phyloP scores from a whole-genome alignment of 768 basidiomycete genomes.

The Hemileccinum rubropunctum region DNA sequence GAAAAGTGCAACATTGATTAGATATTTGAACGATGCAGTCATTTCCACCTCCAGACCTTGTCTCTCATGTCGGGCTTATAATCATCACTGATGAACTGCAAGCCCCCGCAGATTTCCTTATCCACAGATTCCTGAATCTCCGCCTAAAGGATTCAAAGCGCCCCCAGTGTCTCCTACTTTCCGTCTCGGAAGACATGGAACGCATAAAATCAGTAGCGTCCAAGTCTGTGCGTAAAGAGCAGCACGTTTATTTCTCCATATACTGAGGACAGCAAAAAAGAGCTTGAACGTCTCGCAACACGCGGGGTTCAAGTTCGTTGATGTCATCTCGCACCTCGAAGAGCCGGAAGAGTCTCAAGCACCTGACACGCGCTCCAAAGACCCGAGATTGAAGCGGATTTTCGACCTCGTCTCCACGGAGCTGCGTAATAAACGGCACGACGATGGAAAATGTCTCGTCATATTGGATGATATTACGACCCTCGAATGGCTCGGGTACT shows the following conservation, averaged over 20 bases:
- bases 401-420: slow-evolving; percentile 35
- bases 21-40: slow-evolving; percentile 34
- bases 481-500: slow-evolving; percentile 70
- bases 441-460: slow-evolving; percentile 37
- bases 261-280: slow-evolving; percentile 21
- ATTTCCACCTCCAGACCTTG: slow-evolving; percentile 53
- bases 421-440: slow-evolving; percentile 14
- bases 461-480: slow-evolving; percentile 70
- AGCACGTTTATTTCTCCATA: neutral
- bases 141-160: slow-evolving; percentile 47
- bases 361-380: slow-evolving; percentile 6
- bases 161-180: slow-evolving; percentile 49
- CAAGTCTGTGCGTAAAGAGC: slow-evolving; percentile 50
- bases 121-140: slow-evolving; percentile 51
- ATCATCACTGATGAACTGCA: slow-evolving; percentile 69
- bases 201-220: slow-evolving; percentile 64
- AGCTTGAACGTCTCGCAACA: slow-evolving; percentile 35
- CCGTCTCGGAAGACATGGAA: slow-evolving; percentile 52
- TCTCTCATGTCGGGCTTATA: slow-evolving; percentile 48
- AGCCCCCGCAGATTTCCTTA: slow-evolving; percentile 71
- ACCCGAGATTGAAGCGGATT: slow-evolving; percentile 29
- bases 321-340: slow-evolving; percentile 42
- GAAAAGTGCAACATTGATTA: slow-evolving; percentile 8
- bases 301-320: slow-evolving; percentile 51
- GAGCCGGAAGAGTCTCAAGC: slow-evolving; percentile 6